A percentile compares a stretch with the other conserved stretches of the same genome.
Evolutionary conservation across 768 basidiomycete genomes (phyloP).

Genomic region (Tricholoma flavovirens): DNA sequence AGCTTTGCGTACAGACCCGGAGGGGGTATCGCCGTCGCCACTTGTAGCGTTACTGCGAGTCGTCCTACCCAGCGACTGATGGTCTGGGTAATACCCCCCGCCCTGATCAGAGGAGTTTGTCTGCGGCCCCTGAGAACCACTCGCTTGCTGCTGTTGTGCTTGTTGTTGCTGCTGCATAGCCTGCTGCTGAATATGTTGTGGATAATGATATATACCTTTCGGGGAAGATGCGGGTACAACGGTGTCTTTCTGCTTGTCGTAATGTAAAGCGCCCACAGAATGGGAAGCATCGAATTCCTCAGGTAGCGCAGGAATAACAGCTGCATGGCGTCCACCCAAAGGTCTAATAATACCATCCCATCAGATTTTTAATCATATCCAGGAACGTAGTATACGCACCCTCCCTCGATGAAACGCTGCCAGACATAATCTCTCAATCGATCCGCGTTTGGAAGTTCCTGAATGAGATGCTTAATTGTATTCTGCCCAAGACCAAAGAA

Average conservation of each 20-base stretch:
- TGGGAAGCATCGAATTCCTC: conserved; percentile 59
- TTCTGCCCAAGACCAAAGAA: conserved; percentile 86
- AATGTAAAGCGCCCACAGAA: conserved; percentile 44
- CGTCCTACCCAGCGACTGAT: background rate
- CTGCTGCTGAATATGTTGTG: conserved; percentile 38
- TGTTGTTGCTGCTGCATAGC: conserved; percentile 18
- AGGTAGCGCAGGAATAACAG: conserved; percentile 74
- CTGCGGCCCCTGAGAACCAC: conserved; percentile 3
- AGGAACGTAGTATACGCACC: conserved; percentile 43
- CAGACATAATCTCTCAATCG: conserved; percentile 75
- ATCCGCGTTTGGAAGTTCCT: conserved; percentile 72
- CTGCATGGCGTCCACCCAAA: conserved; percentile 75
- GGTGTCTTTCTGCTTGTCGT: conserved; percentile 28
- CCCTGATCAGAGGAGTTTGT: background rate
- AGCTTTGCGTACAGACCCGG: background rate
- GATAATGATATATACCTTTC: conserved; percentile 41
- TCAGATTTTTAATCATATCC: background rate
- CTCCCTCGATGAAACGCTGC: conserved; percentile 83
- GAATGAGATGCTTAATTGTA: conserved; percentile 86
- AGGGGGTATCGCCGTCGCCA: background rate
- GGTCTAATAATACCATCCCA: conserved; percentile 36
- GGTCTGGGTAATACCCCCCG: background rate
- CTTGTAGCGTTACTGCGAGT: background rate
- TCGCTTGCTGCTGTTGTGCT: conserved; percentile 11
- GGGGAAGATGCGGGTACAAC: conserved; percentile 22